These are phyloP conservation scores for Oryza meridionalis DNA, from an alignment of 176 grass and related monocot species.

Conservation along the genomic window DNA sequence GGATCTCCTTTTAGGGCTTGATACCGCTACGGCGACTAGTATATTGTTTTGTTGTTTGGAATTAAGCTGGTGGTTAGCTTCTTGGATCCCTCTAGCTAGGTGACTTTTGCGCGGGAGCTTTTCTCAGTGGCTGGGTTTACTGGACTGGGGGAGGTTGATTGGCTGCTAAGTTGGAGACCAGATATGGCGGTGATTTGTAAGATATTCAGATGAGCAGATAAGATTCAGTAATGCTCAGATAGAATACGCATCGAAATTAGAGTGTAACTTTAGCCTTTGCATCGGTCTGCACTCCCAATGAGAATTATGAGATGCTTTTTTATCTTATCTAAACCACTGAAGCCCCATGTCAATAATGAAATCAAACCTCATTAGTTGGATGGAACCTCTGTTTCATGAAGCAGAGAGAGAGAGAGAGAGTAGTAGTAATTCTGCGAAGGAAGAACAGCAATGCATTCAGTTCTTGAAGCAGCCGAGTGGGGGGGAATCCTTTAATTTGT, in stretches of 20 bases:
- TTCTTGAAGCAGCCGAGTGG: too few relatives aligned
- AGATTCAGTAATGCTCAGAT: not conserved
- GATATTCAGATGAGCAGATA: not conserved
- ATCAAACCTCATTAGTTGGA: not conserved
- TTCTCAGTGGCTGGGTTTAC: slow-evolving; percentile 24
- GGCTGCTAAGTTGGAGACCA: slow-evolving; percentile 27
- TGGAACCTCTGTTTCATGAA: not conserved
- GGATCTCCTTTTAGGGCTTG: slow-evolving; percentile 17
- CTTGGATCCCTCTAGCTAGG: too few relatives aligned
- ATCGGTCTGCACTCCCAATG: not conserved
- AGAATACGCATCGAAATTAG: not conserved
- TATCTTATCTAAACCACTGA: not conserved
- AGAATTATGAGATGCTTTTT: not conserved
- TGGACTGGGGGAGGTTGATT: slow-evolving; percentile 32
- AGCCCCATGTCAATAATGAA: slow-evolving; percentile 1
- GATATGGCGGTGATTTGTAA: not conserved
- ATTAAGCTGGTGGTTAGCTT: not conserved
- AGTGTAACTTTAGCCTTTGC: not conserved
- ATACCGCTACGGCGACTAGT: not conserved
- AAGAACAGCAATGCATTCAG: too few relatives aligned
- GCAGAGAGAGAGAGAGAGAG: not conserved
- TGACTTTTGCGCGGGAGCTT: not conserved
- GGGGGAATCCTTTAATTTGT: too few relatives aligned
- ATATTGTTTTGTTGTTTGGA: not conserved
- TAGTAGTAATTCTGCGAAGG: too few relatives aligned